A percentile compares a stretch with the other conserved stretches of the same genome.
phyloP scores from a whole-genome alignment of 2,329 filamentous ascomycete genomes.

The Fusarium sp. region DNA sequence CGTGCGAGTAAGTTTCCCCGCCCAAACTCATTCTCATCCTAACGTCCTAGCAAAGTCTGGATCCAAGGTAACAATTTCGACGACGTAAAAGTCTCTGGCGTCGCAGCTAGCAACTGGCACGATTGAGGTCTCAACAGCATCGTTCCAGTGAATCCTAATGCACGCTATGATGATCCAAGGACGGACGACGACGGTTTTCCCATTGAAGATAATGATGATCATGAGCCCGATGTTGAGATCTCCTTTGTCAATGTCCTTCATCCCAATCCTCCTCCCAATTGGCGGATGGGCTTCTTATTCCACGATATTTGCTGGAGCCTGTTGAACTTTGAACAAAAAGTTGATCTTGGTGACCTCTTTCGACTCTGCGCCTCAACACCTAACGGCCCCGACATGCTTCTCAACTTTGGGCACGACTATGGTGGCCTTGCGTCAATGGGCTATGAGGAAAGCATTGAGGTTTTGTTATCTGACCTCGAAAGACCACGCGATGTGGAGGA shows the following conservation, averaged over 20 bases:
- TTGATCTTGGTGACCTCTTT: slow-evolving; percentile 7
- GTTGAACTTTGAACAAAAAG: neutral
- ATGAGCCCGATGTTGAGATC: neutral
- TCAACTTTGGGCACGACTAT: slow-evolving; percentile 31
- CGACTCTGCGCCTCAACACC: slow-evolving; percentile 12
- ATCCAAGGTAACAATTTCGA: slow-evolving; percentile 2
- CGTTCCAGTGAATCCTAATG: neutral
- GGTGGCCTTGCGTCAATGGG: neutral
- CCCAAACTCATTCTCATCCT: neutral
- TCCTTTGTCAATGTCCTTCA: fast-evolving
- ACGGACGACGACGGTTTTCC: neutral
- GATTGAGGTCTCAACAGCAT: fast-evolving
- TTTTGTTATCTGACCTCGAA: neutral
- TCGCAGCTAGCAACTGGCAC: neutral
- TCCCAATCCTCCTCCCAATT: neutral
- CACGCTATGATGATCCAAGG: neutral
- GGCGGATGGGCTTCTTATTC: slow-evolving; percentile 12
- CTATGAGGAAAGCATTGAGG: neutral
- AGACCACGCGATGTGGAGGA: fast-evolving
- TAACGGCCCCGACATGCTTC: neutral
- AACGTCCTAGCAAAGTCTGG: slow-evolving; percentile 3
- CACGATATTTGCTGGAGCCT: slow-evolving; percentile 28
- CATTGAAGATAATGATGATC: neutral
- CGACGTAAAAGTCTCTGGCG: slow-evolving; percentile 10
- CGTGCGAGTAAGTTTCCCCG: slow-evolving; percentile 8